A percentile compares a stretch with the other conserved stretches of the same genome.
These are phyloP conservation scores for Tulasnella sp. DNA, from an alignment of 768 basidiomycete genomes.

Conservation along the genomic window DNA sequence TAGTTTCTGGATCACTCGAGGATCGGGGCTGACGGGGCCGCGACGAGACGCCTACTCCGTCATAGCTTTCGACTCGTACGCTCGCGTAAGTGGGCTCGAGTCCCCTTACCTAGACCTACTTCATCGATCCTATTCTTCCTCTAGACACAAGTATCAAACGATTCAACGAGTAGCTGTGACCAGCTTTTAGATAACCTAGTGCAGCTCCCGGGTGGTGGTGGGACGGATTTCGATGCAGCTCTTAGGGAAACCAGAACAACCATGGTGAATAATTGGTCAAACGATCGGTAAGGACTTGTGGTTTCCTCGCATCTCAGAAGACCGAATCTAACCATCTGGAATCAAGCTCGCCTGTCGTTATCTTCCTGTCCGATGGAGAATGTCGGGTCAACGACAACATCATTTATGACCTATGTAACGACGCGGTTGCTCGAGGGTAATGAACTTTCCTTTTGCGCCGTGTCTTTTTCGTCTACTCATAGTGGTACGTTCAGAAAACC, in stretches of 20 bases:
- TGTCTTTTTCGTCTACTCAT: background rate
- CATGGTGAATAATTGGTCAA: conserved; percentile 40
- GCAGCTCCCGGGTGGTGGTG: conserved; percentile 20
- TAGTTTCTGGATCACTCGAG: conserved; percentile 45
- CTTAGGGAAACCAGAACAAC: conserved; percentile 26
- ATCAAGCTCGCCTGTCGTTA: conserved; percentile 36
- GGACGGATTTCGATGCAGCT: conserved; percentile 37
- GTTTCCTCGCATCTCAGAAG: no score
- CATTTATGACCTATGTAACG: conserved; percentile 32
- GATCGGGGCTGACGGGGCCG: conserved; percentile 25
- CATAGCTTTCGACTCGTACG: conserved; percentile 31
- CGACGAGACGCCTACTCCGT: conserved; percentile 48
- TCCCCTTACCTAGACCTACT: background rate
- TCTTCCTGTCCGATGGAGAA: conserved; percentile 50
- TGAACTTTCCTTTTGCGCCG: background rate
- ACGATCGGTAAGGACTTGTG: conserved; percentile 30
- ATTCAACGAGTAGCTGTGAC: conserved; percentile 36
- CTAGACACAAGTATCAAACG: conserved; percentile 29
- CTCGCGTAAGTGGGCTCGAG: background rate
- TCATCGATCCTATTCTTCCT: background rate
- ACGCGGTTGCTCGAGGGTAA: conserved; percentile 38
- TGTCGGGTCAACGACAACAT: conserved; percentile 28
- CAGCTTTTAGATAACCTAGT: conserved; percentile 33
- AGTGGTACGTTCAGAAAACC: conserved; percentile 32
- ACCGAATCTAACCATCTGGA: background rate